Evolutionary conservation across 2,329 filamentous ascomycete genomes (phyloP), one percentile per base, ranked within the genome.

Genomic region (Karstenula rhodostoma): DNA sequence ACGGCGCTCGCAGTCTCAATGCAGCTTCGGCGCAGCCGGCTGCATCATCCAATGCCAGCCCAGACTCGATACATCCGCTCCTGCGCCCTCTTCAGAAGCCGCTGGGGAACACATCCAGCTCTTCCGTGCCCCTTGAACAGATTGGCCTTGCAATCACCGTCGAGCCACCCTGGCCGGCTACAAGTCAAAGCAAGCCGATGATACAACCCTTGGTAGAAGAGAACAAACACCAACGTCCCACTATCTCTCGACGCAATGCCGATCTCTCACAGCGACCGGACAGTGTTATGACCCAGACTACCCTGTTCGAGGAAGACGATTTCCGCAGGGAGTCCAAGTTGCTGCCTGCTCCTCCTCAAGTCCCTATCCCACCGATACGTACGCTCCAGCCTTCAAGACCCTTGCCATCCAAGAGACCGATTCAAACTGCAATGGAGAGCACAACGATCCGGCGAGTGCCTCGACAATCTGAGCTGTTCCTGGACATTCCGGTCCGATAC

Each of bases 301-400:
- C 77, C n/a, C 67, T 79, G 1, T 79, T 79, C 32, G 77, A 79
- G 60, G 77, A 79, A 62, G 75, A 77, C 46, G 69, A 71, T n/a
- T 9, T 61, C 4, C 67, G 71, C 10, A 65, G 71, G 57, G 73
- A 72, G 3, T 75, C 73, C 2, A 66, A 62, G 40, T 53, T 77
- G 22, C 58, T 74, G n/a, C 73, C 74, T 42, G 69, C 69, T 27
- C 12, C 42, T 15, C 74, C 73, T 42, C 74, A 70, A 25, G 62
- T 75, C 12, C 71, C 74, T 8, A 65, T 77, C 51, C 67, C 70
- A 37, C 75, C 75, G n/a, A 74, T 78, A 19, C 73, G 74, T 23
- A 67, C 63, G 17, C 65, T 76, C 17, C 72, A 73, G 35, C 73
- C 74, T 27, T 71, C 73, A n/a, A 67, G 72, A 57, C 61, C 60